Evolutionary conservation across 2,329 filamentous ascomycete species (phyloP), one percentile per base, ranked within the genome.

Genomic region (Xylariomycetidae sp.): DNA sequence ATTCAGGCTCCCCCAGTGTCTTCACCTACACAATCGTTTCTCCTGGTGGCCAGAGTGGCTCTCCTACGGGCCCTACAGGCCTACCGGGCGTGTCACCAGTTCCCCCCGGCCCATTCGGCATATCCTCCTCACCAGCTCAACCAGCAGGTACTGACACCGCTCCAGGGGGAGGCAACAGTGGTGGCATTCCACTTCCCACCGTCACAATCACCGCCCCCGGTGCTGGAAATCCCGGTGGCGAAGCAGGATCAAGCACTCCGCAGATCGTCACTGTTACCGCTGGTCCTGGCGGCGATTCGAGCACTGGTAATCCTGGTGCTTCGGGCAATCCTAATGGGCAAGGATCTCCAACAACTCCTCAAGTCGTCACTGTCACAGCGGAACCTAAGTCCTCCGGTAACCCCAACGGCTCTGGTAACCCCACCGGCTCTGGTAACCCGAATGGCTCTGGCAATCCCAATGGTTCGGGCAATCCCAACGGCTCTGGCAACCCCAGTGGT

Each of bases 21-120:
- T 25, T 47, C 19, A 53, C 48, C 19, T 54, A 53, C 34, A 50
- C 49, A 13, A 44, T 54, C 22, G 42, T 51, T 33, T 49, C 42
- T 25, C 46, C 45, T 20, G 45, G 43, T 27, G 45, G 48, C 6
- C 45, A 44, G 37, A 41, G 47, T 13, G 41, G 40, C 22, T 29
- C 28, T 31, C 42, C 44, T 27, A 48, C 48, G 13, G 48, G 48
- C 26, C 41, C 47, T 30, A 45, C 45, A 25, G 44, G 51, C 25
- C 40, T n/a, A 40, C 31, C 8, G 32, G 33, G 30, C 33, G 28
- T 20, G 15, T 34, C 26, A 36, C 30, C 5, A 38, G 30, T 17
- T 11, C 16, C 39, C 25, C 34, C 27, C 11, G 31, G 33, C 11
- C 41, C 45, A 18, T 33, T 41, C 17, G 37, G 43, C 18, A 35